A percentile compares a stretch with the other conserved stretches of the same genome.
Conservation (phyloP, 768 basidiomycete genomes). For the Holtermanniella nyarrowii region DNA sequence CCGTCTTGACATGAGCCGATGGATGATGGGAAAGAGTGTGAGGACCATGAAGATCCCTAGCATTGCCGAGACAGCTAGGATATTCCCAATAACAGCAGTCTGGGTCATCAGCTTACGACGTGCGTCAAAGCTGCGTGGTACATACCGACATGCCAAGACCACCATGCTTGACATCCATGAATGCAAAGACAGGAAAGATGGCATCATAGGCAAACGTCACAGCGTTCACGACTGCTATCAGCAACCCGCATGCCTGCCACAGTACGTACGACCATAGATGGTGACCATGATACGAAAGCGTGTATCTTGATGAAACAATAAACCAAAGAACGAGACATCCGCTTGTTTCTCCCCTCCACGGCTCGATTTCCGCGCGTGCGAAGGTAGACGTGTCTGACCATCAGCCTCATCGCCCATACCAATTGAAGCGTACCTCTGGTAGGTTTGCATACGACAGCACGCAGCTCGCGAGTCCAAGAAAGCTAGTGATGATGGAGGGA, state of each 20-base stretch:
- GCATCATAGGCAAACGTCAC: conserved; percentile 25
- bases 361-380: too few species aligned
- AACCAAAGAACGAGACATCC: not conserved
- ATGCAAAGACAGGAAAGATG: conserved; percentile 25
- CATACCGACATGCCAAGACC: conserved; percentile 23
- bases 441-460: conserved; percentile 6
- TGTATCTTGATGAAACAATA: not conserved
- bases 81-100: conserved; percentile 20
- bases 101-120: conserved; percentile 1
- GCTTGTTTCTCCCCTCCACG: too few species aligned
- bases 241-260: not conserved
- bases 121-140: conserved; percentile 1
- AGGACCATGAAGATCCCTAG: conserved; percentile 26
- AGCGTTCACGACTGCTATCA: conserved; percentile 13
- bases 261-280: conserved; percentile 21
- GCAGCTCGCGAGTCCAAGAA: conserved; percentile 9
- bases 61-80: conserved; percentile 19
- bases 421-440: conserved; percentile 12
- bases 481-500: conserved; percentile 17
- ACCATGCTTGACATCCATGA: conserved; percentile 21
- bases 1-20: conserved; percentile 13
- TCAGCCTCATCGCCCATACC: not conserved
- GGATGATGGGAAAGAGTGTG: conserved; percentile 19
- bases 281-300: conserved; percentile 5
- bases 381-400: not conserved